These are phyloP conservation scores for Aspergillus ellipticus DNA, from an alignment of 495 filamentous ascomycete genomes.

Conservation along the genomic window DNA sequence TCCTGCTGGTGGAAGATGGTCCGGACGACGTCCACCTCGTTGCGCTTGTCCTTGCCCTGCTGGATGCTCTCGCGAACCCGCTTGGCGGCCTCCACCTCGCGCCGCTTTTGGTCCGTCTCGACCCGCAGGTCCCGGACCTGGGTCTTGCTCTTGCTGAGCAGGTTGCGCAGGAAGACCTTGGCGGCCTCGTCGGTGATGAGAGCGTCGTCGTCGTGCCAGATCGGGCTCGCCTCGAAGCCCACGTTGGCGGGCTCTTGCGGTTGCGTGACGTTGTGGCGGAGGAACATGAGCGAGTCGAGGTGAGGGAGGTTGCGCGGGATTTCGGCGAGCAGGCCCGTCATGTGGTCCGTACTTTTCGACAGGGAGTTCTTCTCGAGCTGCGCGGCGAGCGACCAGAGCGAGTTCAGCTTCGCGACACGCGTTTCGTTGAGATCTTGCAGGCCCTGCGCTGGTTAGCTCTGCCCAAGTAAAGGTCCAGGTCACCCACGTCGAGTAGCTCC, in stretches of 20 bases:
- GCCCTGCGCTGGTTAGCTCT: constrained; percentile 47
- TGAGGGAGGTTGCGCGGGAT: constrained; percentile 84
- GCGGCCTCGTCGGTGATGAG: constrained; percentile 81
- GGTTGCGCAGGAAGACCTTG: constrained; percentile 86
- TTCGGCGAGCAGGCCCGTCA: constrained; percentile 68
- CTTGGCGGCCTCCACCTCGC: constrained; percentile 74
- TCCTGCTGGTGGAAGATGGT: constrained; percentile 78
- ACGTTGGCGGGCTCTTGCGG: constrained; percentile 82
- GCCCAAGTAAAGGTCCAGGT: constrained; percentile 12
- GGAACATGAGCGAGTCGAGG: constrained; percentile 96
- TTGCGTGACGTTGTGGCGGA: constrained; percentile 77
- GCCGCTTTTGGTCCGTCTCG: constrained; percentile 77
- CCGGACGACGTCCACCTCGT: constrained; percentile 74
- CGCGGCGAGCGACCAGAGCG: constrained; percentile 75
- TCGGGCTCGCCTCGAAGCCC: constrained; percentile 87
- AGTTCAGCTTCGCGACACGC: constrained; percentile 75
- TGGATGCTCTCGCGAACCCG: constrained; percentile 68
- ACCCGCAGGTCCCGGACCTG: constrained; percentile 73
- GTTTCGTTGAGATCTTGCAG: constrained; percentile 91
- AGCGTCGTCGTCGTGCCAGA: constrained; percentile 90
- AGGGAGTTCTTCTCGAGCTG: constrained; percentile 74
- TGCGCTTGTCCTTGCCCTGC: constrained; percentile 78
- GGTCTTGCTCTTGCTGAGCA: constrained; percentile 83
- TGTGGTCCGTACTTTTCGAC: constrained; percentile 62
- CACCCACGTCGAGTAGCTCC: constrained; percentile 80